phyloP scores from a whole-genome alignment of 176 grass and related monocot species.

The Ensete glaucum region DNA sequence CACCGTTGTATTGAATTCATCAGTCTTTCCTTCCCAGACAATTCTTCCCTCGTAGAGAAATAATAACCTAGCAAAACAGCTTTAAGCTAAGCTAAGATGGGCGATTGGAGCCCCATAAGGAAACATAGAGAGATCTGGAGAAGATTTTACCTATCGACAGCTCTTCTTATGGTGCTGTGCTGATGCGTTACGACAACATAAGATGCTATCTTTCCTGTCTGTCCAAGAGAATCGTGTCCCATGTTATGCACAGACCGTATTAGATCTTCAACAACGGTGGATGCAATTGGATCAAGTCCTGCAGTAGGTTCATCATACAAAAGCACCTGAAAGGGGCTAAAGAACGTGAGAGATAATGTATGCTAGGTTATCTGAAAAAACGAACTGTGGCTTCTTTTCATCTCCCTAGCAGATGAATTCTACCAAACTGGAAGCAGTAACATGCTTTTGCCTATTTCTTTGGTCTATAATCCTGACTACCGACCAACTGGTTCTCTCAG shows the following conservation, averaged over 20 bases:
- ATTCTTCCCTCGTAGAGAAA: slow-evolving; percentile 84
- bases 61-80: slow-evolving; percentile 51
- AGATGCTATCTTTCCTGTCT: slow-evolving; percentile 76
- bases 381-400: background rate
- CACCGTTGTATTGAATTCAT: slow-evolving; percentile 61
- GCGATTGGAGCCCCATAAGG: no score
- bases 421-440: background rate
- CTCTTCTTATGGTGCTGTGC: slow-evolving; percentile 93
- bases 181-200: slow-evolving; percentile 94
- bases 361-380: background rate
- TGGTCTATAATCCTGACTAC: no score
- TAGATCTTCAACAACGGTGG: slow-evolving; percentile 94
- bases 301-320: slow-evolving; percentile 96
- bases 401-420: background rate
- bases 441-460: no score
- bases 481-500: no score
- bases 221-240: slow-evolving; percentile 50
- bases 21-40: slow-evolving; percentile 95
- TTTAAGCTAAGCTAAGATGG: background rate
- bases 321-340: slow-evolving; percentile 46
- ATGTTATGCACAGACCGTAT: slow-evolving; percentile 75
- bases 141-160: slow-evolving; percentile 63
- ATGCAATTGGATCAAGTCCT: slow-evolving; percentile 93
- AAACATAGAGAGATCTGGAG: background rate
- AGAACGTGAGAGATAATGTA: background rate